phyloP scores from a whole-genome alignment of 768 basidiomycete species.

The Calocybe indica region DNA sequence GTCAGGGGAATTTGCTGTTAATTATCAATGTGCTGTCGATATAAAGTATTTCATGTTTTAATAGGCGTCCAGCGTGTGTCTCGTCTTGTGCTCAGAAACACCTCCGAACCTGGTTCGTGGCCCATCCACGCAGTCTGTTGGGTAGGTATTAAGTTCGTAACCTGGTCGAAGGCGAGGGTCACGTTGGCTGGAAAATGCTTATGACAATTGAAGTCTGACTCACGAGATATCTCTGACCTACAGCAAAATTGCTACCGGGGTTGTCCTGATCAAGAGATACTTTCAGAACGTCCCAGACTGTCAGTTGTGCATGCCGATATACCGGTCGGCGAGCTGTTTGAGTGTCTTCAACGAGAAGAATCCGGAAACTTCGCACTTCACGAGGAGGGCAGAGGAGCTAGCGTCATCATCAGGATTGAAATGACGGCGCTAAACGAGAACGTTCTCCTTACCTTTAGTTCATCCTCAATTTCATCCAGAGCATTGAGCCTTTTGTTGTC shows the following conservation, averaged over 20 bases:
- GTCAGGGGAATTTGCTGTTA: too few relatives aligned
- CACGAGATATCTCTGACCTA: slow-evolving; percentile 67
- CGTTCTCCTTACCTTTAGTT: slow-evolving; percentile 55
- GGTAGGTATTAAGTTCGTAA: slow-evolving; percentile 64
- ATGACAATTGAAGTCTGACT: slow-evolving; percentile 14
- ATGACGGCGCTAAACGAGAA: not conserved
- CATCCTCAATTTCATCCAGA: slow-evolving; percentile 60
- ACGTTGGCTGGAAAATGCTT: slow-evolving; percentile 5
- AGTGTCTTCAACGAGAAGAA: slow-evolving; percentile 63
- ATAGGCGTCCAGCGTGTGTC: slow-evolving; percentile 3
- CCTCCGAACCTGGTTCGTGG: not conserved
- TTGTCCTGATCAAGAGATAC: slow-evolving; percentile 46
- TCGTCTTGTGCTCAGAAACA: not conserved
- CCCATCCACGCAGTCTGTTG: slow-evolving; percentile 1
- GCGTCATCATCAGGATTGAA: not conserved
- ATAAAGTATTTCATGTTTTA: slow-evolving; percentile 1
- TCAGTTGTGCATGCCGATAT: slow-evolving; percentile 66
- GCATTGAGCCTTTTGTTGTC: slow-evolving; percentile 43
- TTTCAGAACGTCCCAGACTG: slow-evolving; percentile 72
- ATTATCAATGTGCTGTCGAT: too few relatives aligned
- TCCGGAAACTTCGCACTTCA: slow-evolving; percentile 69
- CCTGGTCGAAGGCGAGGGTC: slow-evolving; percentile 14
- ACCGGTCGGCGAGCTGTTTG: slow-evolving; percentile 44
- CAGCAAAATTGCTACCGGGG: slow-evolving; percentile 43
- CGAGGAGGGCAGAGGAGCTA: slow-evolving; percentile 66